Percentiles rank a stretch among this genome's conserved stretches.
These are phyloP conservation scores for Ehretia macrophylla DNA, from an alignment of 257 asterid species.

Conservation along the genomic window DNA sequence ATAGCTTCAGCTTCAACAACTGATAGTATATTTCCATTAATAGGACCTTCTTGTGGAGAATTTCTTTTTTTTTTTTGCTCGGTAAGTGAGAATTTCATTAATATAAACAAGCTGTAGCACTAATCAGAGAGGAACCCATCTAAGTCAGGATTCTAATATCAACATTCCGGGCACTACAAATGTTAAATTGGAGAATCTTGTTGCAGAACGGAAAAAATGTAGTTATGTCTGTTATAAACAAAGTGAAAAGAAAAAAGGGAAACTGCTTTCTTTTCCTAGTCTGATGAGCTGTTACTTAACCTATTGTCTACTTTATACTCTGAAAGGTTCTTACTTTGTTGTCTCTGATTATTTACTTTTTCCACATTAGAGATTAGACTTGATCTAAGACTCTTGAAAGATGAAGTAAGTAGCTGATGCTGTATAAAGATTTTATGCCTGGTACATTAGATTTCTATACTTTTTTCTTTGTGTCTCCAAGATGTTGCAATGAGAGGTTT, in stretches of 20 bases:
- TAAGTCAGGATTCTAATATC: too few relatives aligned
- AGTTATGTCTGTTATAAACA: constrained; percentile 4
- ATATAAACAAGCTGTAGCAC: too few relatives aligned
- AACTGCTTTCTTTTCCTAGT: constrained; percentile 68
- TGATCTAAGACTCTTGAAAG: constrained; percentile 45
- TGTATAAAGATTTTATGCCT: constrained; percentile 44
- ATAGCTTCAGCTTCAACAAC: neutral
- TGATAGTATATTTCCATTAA: constrained; percentile 6
- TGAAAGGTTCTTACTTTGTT: constrained; percentile 67
- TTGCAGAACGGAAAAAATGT: neutral
- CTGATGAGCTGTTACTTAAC: constrained; percentile 63
- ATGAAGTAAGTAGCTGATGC: constrained; percentile 25
- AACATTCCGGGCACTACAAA: too few relatives aligned
- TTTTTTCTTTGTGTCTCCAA: constrained; percentile 45
- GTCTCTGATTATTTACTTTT: constrained; percentile 36
- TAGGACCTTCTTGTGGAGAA: constrained; percentile 25
- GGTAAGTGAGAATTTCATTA: too few relatives aligned
- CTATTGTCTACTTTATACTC: constrained; percentile 54
- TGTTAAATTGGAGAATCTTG: constrained; percentile 31
- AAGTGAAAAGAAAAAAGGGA: constrained; percentile 49
- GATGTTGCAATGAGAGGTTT: constrained; percentile 53
- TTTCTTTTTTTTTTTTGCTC: too few relatives aligned
- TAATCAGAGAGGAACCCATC: too few relatives aligned
- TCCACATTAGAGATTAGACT: constrained; percentile 37
- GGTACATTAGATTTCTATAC: constrained; percentile 33